A percentile compares a stretch with the other conserved stretches of the same genome.
phyloP scores from a whole-genome alignment of 257 asterid species.

The Solanum chmielewskii region DNA sequence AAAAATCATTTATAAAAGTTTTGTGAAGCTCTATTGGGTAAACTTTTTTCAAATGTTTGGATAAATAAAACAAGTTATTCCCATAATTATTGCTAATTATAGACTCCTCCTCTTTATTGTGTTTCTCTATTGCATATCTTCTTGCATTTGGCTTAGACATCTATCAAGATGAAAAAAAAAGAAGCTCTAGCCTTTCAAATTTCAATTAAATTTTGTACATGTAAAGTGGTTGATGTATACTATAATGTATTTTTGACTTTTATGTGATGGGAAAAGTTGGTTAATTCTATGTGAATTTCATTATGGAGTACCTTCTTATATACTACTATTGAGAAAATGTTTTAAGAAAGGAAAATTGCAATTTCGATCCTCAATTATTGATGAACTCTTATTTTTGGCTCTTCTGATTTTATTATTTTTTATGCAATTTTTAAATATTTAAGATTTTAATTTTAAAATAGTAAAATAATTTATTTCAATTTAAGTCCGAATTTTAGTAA shows the following conservation, averaged over 20 bases:
- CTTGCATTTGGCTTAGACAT: slow-evolving; percentile 36
- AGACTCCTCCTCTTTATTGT: slow-evolving; percentile 31
- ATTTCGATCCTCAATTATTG: neutral
- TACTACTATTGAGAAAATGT: neutral
- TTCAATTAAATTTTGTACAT: neutral
- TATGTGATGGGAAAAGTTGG: slow-evolving; percentile 20
- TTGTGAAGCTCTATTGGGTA: slow-evolving; percentile 56
- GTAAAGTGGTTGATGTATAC: slow-evolving; percentile 2
- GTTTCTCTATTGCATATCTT: slow-evolving; percentile 18
- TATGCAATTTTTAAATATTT: no score
- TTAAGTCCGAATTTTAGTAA: no score
- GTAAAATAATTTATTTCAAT: no score
- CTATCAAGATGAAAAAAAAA: neutral
- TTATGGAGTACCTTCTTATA: neutral
- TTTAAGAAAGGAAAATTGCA: neutral
- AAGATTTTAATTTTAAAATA: neutral
- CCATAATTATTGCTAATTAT: slow-evolving; percentile 7
- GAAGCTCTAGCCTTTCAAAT: neutral
- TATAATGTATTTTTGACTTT: neutral
- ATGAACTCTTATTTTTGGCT: neutral
- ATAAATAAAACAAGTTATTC: neutral
- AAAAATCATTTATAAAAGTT: slow-evolving; percentile 45
- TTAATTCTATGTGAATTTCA: slow-evolving; percentile 30
- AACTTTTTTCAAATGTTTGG: slow-evolving; percentile 43
- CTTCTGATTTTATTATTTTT: neutral